Conservation (phyloP, 179 eudicot species). For the Spergularia azorica region DNA sequence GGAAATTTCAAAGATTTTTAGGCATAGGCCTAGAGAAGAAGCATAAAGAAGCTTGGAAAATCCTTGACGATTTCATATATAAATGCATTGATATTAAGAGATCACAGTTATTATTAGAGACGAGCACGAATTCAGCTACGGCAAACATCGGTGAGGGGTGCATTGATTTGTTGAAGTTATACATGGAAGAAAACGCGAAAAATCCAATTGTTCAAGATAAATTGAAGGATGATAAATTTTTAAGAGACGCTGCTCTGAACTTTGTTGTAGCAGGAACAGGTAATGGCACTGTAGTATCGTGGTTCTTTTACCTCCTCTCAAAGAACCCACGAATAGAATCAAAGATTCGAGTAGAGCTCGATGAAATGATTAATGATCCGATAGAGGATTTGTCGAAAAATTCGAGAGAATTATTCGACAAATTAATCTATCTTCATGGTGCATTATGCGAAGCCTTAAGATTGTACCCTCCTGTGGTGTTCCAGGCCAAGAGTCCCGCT, state of each 20-base stretch:
- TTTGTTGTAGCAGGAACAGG: constrained; percentile 31
- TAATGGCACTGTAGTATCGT: constrained; percentile 25
- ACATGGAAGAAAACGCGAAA: constrained; percentile 11
- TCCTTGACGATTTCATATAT: constrained; percentile 23
- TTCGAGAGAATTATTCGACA: too few relatives aligned
- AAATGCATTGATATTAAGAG: not conserved
- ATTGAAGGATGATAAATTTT: constrained; percentile 16
- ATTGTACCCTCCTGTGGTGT: too few relatives aligned
- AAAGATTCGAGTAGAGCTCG: constrained; percentile 20
- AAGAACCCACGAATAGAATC: constrained; percentile 4
- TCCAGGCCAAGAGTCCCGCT: too few relatives aligned
- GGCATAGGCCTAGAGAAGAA: constrained; percentile 17
- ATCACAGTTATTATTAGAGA: too few relatives aligned
- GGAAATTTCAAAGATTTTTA: constrained; percentile 29
- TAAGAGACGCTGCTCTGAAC: constrained; percentile 21
- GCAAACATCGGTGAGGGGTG: not conserved
- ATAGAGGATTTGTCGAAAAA: too few relatives aligned
- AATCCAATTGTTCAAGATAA: not conserved
- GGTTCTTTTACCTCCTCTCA: constrained; percentile 34
- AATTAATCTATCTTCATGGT: too few relatives aligned
- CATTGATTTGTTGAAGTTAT: constrained; percentile 11
- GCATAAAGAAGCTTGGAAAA: constrained; percentile 23
- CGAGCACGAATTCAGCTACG: not conserved
- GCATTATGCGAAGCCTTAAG: too few relatives aligned
- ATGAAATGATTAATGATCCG: not conserved